phyloP scores from a whole-genome alignment of 345 rosid species.

The Reutealis trisperma region DNA sequence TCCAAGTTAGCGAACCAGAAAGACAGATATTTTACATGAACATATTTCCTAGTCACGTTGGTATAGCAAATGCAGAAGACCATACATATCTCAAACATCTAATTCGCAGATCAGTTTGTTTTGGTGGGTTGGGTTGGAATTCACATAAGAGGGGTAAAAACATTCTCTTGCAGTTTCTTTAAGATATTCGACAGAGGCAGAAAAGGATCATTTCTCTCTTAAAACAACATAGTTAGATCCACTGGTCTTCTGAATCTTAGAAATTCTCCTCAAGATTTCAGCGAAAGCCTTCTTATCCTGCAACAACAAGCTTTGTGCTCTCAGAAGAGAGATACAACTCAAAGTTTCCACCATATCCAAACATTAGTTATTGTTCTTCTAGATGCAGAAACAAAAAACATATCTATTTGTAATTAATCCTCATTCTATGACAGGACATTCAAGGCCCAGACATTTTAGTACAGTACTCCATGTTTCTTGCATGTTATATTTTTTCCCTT shows the following conservation, averaged over 20 bases:
- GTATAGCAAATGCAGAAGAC: background rate
- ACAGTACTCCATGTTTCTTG: background rate
- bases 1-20: no score
- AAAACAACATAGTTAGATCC: conserved; percentile 68
- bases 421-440: background rate
- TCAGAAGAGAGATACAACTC: background rate
- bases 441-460: background rate
- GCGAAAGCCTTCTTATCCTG: conserved; percentile 92
- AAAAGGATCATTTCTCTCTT: conserved; percentile 53
- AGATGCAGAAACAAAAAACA: background rate
- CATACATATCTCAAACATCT: background rate
- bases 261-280: conserved; percentile 70
- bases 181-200: background rate
- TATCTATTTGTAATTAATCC: no score
- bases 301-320: conserved; percentile 11
- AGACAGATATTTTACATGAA: background rate
- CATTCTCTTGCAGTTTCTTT: background rate
- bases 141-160: no score
- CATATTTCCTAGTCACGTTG: background rate
- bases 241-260: conserved; percentile 81
- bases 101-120: background rate
- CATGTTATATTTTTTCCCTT: no score
- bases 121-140: background rate
- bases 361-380: background rate
- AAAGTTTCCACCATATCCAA: background rate